Evolutionary conservation across 1,139 yeast genomes (phyloP), one percentile per base, ranked within the genome.

Genomic region (Geotrichum australiense): DNA sequence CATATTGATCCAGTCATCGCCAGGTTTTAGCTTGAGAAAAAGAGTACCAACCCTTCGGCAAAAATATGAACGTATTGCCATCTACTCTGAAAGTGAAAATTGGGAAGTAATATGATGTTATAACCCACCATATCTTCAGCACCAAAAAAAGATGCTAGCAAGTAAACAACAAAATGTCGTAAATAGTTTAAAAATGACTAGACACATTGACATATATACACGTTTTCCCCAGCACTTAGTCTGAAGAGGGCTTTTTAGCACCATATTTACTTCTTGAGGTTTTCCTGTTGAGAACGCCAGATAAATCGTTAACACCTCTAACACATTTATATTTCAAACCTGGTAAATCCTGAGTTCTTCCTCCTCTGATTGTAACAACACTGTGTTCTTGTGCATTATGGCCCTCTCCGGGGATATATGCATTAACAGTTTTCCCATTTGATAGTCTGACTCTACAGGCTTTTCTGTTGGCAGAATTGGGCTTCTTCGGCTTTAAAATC

Each of bases 371-470:
- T 44, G 80, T 76, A 2, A 93, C 97, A 43, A 91, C 94, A 58
- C 94, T 86, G 66, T 93, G 99, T 65, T 93, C 99, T 67, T 91
- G 97, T 32, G 94, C 91, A 58, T 91, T 91, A 64, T 93, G 98
- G 19, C 99, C 98, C 60, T 91, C 97, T 45, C 99, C 99, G 10
- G 97, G 96, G 47, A 93, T 91, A 62, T 89, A 87, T 2, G 96
- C 96, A 41, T 94, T 80, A 15, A 91, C 75, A 40, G 84, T 80
- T 53, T 80, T 81, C 25, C 98, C 98, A 57, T 85, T 91, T 15
- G 94, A 77, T 49, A 93, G 72, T 63, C 96, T 75, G 22, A 93
- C 98, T 69, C 97, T 81, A 53, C 94, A 87, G 43, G 94, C 95
- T 64, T 93, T 93, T 66, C 99, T 76, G 65, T 87, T 91, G 14